Percentiles rank a stretch among this genome's conserved stretches.
These are phyloP conservation scores for Pisolithus orientalis DNA, from an alignment of 768 basidiomycete species.

Conservation along the genomic window DNA sequence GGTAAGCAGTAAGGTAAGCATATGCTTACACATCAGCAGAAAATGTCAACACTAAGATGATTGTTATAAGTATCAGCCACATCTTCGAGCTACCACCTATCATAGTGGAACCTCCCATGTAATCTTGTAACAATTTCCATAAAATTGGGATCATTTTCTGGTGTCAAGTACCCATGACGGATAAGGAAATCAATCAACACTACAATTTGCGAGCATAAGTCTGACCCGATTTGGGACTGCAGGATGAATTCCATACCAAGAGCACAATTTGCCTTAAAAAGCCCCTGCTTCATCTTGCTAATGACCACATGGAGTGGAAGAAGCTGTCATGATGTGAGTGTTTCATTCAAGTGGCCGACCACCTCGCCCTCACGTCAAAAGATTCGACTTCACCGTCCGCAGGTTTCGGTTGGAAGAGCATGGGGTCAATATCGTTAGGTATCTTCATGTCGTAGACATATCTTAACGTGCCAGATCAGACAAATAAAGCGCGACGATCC, in stretches of 20 bases:
- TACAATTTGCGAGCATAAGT: slow-evolving; percentile 21
- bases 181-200: slow-evolving; percentile 89
- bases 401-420: slow-evolving; percentile 59
- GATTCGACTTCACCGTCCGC: slow-evolving; percentile 92
- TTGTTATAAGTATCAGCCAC: too few relatives aligned
- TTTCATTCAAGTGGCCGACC: not conserved
- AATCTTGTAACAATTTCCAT: slow-evolving; percentile 69
- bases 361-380: slow-evolving; percentile 59
- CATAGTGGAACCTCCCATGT: slow-evolving; percentile 67
- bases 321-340: slow-evolving; percentile 39
- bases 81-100: slow-evolving; percentile 35
- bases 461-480: slow-evolving; percentile 32
- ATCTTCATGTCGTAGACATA: slow-evolving; percentile 81
- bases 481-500: not conserved
- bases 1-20: too few relatives aligned
- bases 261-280: slow-evolving; percentile 94
- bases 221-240: not conserved
- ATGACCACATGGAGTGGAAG: slow-evolving; percentile 59
- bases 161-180: slow-evolving; percentile 77
- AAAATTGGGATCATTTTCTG: slow-evolving; percentile 82
- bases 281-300: slow-evolving; percentile 52
- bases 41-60: too few relatives aligned
- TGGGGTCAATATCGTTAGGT: slow-evolving; percentile 43
- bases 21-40: too few relatives aligned
- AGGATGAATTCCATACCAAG: slow-evolving; percentile 47